phyloP scores from a whole-genome alignment of 768 basidiomycete species.

The Tylopilus subfusipes region DNA sequence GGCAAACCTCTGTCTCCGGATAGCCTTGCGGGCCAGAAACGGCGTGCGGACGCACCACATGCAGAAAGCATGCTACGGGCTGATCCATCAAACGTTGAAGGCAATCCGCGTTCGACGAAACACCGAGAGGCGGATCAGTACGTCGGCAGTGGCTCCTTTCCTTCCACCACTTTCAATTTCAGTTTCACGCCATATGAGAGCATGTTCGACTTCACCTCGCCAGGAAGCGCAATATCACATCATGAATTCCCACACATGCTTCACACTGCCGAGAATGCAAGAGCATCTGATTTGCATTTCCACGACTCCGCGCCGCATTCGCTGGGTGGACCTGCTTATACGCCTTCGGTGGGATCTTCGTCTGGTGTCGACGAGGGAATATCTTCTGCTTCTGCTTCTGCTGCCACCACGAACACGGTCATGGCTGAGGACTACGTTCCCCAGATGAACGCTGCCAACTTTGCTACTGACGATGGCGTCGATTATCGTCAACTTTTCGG shows the following conservation, averaged over 20 bases:
- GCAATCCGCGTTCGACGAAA: slow-evolving; percentile 27
- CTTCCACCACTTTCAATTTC: slow-evolving; percentile 69
- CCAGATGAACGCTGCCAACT: slow-evolving; percentile 47
- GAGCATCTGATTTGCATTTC: slow-evolving; percentile 30
- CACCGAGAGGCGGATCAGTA: slow-evolving; percentile 40
- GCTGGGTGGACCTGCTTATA: slow-evolving; percentile 32
- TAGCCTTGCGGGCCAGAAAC: slow-evolving; percentile 66
- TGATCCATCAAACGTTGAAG: slow-evolving; percentile 61
- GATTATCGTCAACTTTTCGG: slow-evolving; percentile 65
- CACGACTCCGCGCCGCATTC: slow-evolving; percentile 32
- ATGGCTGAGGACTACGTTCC: slow-evolving; percentile 74
- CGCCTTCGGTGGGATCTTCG: slow-evolving; percentile 34
- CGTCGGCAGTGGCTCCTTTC: slow-evolving; percentile 51
- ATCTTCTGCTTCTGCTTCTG: slow-evolving; percentile 62
- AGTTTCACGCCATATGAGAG: slow-evolving; percentile 64
- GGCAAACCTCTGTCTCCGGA: slow-evolving; percentile 68
- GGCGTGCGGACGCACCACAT: slow-evolving; percentile 78
- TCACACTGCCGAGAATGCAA: slow-evolving; percentile 26
- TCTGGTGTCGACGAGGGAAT: slow-evolving; percentile 44
- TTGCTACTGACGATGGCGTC: slow-evolving; percentile 53
- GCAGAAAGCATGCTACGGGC: slow-evolving; percentile 75
- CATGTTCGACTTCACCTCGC: slow-evolving; percentile 50
- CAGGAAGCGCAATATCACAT: slow-evolving; percentile 33
- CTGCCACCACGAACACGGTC: slow-evolving; percentile 57
- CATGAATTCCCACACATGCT: slow-evolving; percentile 36